These are phyloP conservation scores for Xylaria polymorpha DNA, from an alignment of 2,329 filamentous ascomycete species.

Conservation along the genomic window DNA sequence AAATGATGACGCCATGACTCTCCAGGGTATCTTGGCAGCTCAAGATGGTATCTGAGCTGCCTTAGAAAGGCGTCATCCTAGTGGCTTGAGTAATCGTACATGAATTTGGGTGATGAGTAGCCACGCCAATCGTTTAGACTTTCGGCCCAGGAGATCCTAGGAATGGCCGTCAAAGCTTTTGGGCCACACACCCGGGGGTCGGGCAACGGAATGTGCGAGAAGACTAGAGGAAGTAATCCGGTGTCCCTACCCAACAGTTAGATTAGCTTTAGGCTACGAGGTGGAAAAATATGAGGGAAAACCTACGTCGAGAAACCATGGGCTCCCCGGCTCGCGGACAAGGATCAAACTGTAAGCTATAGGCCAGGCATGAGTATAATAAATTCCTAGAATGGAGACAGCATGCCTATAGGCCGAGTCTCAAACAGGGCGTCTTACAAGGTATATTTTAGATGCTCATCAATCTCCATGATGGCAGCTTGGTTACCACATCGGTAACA, in stretches of 20 bases:
- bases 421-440: conserved; percentile 74
- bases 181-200: conserved; percentile 31
- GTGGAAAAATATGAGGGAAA: conserved; percentile 5
- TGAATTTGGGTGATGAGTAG: conserved; percentile 30
- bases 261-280: conserved; percentile 29
- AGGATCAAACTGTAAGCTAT: conserved; percentile 97
- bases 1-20: conserved; percentile 25
- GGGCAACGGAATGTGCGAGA: conserved; percentile 29
- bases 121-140: conserved; percentile 28
- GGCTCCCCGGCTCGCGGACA: conserved; percentile 97
- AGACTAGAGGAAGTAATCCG: conserved; percentile 95
- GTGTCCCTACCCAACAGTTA: conserved; percentile 71
- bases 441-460: conserved; percentile 98
- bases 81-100: conserved; percentile 37
- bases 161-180: conserved; percentile 36
- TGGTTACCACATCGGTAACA: conserved; percentile 99
- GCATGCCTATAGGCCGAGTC: not conserved
- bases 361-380: conserved; percentile 33
- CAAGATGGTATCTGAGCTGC: conserved; percentile 32
- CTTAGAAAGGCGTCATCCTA: conserved; percentile 22
- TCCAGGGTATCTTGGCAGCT: conserved; percentile 34
- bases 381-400: conserved; percentile 14
- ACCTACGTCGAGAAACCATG: conserved; percentile 92
- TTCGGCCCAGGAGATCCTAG: conserved; percentile 18
- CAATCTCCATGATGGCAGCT: conserved; percentile 99